phyloP scores from a whole-genome alignment of 2,329 filamentous ascomycete species.

The Fusarium sp. region DNA sequence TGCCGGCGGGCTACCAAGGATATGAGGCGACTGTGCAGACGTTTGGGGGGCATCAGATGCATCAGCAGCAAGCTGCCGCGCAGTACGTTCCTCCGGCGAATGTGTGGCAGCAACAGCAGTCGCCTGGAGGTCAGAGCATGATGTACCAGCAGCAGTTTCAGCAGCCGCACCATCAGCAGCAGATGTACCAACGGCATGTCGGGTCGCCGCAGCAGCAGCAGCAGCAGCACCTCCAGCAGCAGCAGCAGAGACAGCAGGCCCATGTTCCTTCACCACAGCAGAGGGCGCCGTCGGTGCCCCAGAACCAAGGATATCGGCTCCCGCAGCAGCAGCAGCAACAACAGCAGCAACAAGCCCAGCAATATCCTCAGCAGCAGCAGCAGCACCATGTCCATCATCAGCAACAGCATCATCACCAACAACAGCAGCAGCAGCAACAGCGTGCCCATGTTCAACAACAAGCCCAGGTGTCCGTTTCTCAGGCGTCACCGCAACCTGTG shows the following conservation, averaged over 20 bases:
- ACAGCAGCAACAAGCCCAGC: constrained; percentile 39
- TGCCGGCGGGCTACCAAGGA: constrained; percentile 44
- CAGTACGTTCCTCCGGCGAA: constrained; percentile 47
- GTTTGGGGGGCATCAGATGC: constrained; percentile 41
- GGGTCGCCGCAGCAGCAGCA: constrained; percentile 44
- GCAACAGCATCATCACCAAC: constrained; percentile 39
- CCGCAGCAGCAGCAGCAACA: constrained; percentile 41
- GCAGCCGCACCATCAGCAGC: constrained; percentile 53
- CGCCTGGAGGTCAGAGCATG: constrained; percentile 43
- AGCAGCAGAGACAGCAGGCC: constrained; percentile 28
- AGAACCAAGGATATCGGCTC: constrained; percentile 43
- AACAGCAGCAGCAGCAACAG: constrained; percentile 32
- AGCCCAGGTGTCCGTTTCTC: constrained; percentile 12
- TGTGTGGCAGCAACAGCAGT: constrained; percentile 56
- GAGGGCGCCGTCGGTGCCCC: constrained; percentile 41
- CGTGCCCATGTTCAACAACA: constrained; percentile 31
- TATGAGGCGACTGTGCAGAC: constrained; percentile 43
- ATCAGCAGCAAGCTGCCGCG: constrained; percentile 43
- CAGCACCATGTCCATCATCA: constrained; percentile 18
- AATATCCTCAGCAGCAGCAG: constrained; percentile 35
- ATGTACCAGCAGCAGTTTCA: constrained; percentile 52
- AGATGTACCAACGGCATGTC: constrained; percentile 53
- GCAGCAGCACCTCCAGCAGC: constrained; percentile 32
- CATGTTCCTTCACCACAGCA: constrained; percentile 43
- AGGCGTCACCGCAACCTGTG: constrained; percentile 30